These are phyloP conservation scores for Paramecium pentaurelia DNA, from an alignment of 73 alveolate genomes.

Conservation along the genomic window DNA sequence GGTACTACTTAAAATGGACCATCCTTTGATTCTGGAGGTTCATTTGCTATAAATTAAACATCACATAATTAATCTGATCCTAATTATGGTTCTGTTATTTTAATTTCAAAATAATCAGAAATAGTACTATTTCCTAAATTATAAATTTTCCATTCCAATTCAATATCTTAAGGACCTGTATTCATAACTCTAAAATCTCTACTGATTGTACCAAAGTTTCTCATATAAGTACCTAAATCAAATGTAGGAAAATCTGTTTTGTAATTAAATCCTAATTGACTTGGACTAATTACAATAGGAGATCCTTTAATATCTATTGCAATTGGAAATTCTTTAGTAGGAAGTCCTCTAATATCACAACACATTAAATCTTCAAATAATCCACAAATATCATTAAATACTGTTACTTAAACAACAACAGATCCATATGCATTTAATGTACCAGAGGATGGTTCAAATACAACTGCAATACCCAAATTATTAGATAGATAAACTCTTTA, in stretches of 20 bases:
- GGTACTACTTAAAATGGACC: slow-evolving; percentile 46
- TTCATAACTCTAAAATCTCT: slow-evolving; percentile 75
- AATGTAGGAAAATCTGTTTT: slow-evolving; percentile 73
- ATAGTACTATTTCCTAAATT: not conserved
- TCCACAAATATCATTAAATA: slow-evolving; percentile 59
- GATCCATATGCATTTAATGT: slow-evolving; percentile 49
- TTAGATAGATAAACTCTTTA: slow-evolving; percentile 43
- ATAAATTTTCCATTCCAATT: slow-evolving; percentile 75
- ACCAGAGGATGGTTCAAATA: slow-evolving; percentile 54
- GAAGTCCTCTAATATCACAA: slow-evolving; percentile 48
- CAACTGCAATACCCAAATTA: slow-evolving; percentile 57
- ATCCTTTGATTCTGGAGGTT: slow-evolving; percentile 41
- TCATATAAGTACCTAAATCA: slow-evolving; percentile 73
- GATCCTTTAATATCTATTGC: slow-evolving; percentile 53
- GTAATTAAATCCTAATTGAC: slow-evolving; percentile 79
- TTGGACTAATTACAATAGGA: slow-evolving; percentile 75
- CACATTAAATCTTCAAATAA: slow-evolving; percentile 34
- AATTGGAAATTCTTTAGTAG: slow-evolving; percentile 51
- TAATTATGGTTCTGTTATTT: slow-evolving; percentile 46
- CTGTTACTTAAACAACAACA: slow-evolving; percentile 52
- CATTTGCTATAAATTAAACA: slow-evolving; percentile 40
- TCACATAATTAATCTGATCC: slow-evolving; percentile 53
- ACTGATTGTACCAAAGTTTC: slow-evolving; percentile 63
- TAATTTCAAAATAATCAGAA: slow-evolving; percentile 31
- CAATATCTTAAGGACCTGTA: slow-evolving; percentile 79